A percentile compares a stretch with the other conserved stretches of the same genome.
Evolutionary conservation across 345 rosid species (phyloP).

Genomic region (Linum lewisii): DNA sequence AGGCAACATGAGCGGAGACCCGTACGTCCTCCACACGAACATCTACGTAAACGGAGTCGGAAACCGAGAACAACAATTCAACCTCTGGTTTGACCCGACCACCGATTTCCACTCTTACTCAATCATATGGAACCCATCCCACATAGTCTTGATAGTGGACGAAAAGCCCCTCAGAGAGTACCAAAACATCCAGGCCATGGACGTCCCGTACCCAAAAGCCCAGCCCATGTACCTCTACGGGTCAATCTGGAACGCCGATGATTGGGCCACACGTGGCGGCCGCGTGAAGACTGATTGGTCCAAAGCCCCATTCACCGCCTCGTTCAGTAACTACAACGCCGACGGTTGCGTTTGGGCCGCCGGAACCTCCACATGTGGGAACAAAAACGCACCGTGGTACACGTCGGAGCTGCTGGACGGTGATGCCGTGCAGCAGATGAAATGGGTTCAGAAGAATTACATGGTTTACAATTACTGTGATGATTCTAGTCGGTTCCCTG

Average conservation of each 20-base stretch:
- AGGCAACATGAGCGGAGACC: conserved; percentile 57
- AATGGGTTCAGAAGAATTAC: conserved; percentile 45
- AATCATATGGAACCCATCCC: conserved; percentile 11
- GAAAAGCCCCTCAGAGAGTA: conserved; percentile 57
- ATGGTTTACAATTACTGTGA: conserved; percentile 53
- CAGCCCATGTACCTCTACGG: conserved; percentile 55
- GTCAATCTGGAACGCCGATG: conserved; percentile 60
- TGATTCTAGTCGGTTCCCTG: conserved; percentile 42
- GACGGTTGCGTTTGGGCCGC: conserved; percentile 27
- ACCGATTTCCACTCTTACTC: conserved; percentile 12
- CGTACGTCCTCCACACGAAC: conserved; percentile 57
- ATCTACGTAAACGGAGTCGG: conserved; percentile 50
- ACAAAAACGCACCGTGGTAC: conserved; percentile 10
- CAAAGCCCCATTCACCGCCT: conserved; percentile 51
- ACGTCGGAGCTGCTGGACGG: background rate
- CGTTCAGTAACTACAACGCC: conserved; percentile 33
- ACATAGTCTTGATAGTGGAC: conserved; percentile 24
- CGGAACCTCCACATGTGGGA: conserved; percentile 21
- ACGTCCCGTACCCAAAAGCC: conserved; percentile 44
- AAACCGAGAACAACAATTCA: conserved; percentile 54
- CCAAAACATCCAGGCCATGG: conserved; percentile 42
- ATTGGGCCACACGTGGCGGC: conserved; percentile 75
- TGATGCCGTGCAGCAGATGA: background rate
- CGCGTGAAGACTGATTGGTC: conserved; percentile 58
- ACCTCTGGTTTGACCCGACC: conserved; percentile 25